phyloP scores from a whole-genome alignment of 1,284 basidiomycete genomes.

The Violaceomyces palustris region DNA sequence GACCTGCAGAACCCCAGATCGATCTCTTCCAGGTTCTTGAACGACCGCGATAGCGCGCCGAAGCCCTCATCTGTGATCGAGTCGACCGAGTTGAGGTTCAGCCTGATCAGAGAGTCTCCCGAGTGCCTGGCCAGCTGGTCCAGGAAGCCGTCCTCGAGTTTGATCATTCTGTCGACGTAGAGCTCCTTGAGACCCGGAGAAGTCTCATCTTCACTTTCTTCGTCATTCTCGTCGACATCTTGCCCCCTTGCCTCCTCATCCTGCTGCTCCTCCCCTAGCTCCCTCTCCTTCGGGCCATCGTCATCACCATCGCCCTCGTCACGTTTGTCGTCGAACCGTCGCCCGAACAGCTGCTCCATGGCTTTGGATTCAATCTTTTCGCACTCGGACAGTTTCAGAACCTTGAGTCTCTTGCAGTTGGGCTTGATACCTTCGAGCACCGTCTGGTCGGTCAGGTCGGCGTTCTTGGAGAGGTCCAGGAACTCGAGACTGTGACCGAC shows the following conservation, averaged over 20 bases:
- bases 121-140: slow-evolving; percentile 68
- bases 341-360: slow-evolving; percentile 22
- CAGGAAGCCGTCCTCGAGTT: slow-evolving; percentile 62
- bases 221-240: slow-evolving; percentile 34
- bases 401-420: slow-evolving; percentile 59
- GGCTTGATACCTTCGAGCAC: slow-evolving; percentile 64
- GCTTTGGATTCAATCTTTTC: slow-evolving; percentile 57
- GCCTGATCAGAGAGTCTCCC: slow-evolving; percentile 60
- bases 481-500: slow-evolving; percentile 59
- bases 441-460: slow-evolving; percentile 60
- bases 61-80: slow-evolving; percentile 62
- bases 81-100: slow-evolving; percentile 76
- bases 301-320: slow-evolving; percentile 1
- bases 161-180: slow-evolving; percentile 46
- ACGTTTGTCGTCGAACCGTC: slow-evolving; percentile 1
- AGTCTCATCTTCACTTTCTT: slow-evolving; percentile 45
- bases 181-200: slow-evolving; percentile 53
- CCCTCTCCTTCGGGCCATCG: slow-evolving; percentile 1
- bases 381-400: slow-evolving; percentile 62
- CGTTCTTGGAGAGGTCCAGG: slow-evolving; percentile 65
- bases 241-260: background rate
- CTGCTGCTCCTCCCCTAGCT: too few relatives aligned
- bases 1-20: slow-evolving; percentile 84
- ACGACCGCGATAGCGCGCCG: slow-evolving; percentile 35
- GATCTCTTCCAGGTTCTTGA: slow-evolving; percentile 59